phyloP scores from a whole-genome alignment of 345 rosid species.

The Brassica incana region DNA sequence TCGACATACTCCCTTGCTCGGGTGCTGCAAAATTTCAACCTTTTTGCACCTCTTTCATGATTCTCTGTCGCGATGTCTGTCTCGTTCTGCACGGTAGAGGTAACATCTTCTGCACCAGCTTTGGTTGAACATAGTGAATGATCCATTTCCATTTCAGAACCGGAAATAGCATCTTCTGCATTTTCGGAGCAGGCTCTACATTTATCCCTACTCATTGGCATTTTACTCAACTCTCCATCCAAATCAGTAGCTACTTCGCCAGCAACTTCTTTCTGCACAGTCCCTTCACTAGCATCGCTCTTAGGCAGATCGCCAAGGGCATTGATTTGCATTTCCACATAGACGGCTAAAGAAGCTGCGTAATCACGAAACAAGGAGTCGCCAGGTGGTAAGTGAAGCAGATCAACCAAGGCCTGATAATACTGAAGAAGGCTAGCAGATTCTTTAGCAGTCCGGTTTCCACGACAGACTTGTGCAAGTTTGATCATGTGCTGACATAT shows the following conservation, averaged over 20 bases:
- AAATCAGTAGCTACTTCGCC: conserved; percentile 12
- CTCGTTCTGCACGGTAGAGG: conserved; percentile 1
- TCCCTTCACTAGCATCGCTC: conserved; percentile 25
- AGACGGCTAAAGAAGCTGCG: conserved; percentile 65
- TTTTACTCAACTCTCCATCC: conserved; percentile 24
- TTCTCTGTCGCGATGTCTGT: conserved; percentile 2
- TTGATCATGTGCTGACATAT: conserved; percentile 81
- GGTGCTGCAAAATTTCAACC: conserved; percentile 20
- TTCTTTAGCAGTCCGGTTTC: conserved; percentile 39
- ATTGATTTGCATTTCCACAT: conserved; percentile 59
- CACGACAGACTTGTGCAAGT: conserved; percentile 46
- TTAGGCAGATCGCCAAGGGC: conserved; percentile 40
- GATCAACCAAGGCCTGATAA: conserved; percentile 58
- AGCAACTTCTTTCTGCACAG: conserved; percentile 26
- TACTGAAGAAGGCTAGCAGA: conserved; percentile 65
- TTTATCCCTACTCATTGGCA: not conserved
- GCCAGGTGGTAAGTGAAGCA: conserved; percentile 57
- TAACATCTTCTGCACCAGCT: conserved; percentile 3
- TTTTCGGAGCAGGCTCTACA: conserved; percentile 7
- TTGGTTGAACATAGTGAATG: conserved; percentile 16
- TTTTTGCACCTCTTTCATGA: conserved; percentile 30
- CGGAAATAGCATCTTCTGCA: not conserved
- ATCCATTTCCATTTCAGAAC: conserved; percentile 22
- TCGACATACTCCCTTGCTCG: conserved; percentile 4
- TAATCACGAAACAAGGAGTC: conserved; percentile 84